A percentile compares a stretch with the other conserved stretches of the same genome.
Evolutionary conservation across 2,329 filamentous ascomycete genomes (phyloP).

Genomic region (Cladophialophora psammophila): DNA sequence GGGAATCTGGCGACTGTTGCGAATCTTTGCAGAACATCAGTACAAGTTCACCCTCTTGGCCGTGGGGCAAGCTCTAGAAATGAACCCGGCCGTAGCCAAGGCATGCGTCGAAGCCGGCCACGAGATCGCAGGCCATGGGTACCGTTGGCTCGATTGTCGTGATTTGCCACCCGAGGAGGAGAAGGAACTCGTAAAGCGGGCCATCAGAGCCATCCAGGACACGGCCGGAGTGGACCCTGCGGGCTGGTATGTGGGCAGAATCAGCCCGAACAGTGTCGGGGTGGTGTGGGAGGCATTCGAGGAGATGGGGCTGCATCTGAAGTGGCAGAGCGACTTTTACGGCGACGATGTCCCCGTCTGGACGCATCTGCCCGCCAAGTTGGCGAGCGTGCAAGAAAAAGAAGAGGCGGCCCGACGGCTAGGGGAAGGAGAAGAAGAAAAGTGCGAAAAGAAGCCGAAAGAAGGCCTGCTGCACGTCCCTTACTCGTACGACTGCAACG

Average conservation of each 20-base stretch:
- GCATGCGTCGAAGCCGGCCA: not conserved
- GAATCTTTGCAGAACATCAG: not conserved
- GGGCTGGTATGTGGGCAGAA: not conserved
- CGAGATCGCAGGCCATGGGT: constrained; percentile 1
- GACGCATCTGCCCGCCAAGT: not conserved
- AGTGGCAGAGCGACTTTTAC: constrained; percentile 4
- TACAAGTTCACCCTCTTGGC: not conserved
- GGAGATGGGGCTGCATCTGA: not conserved
- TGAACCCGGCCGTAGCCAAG: not conserved
- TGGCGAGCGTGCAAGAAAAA: not conserved
- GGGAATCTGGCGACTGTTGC: not conserved
- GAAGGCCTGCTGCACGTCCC: not conserved
- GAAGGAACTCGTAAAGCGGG: not conserved
- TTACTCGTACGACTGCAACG: constrained; percentile 9
- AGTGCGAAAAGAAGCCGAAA: not conserved
- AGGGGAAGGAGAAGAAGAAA: not conserved
- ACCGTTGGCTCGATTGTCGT: not conserved
- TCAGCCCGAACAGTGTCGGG: constrained; percentile 3
- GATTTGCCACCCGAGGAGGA: not conserved
- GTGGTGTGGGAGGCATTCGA: not conserved
- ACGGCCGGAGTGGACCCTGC: not conserved
- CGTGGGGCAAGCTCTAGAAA: not conserved
- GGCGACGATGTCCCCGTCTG: not conserved
- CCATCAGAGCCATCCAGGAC: not conserved
- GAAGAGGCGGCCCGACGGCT: not conserved